Base-by-base conservation (phyloP, 2,329 filamentous ascomycete genomes). In the Colletotrichum sp. region DNA sequence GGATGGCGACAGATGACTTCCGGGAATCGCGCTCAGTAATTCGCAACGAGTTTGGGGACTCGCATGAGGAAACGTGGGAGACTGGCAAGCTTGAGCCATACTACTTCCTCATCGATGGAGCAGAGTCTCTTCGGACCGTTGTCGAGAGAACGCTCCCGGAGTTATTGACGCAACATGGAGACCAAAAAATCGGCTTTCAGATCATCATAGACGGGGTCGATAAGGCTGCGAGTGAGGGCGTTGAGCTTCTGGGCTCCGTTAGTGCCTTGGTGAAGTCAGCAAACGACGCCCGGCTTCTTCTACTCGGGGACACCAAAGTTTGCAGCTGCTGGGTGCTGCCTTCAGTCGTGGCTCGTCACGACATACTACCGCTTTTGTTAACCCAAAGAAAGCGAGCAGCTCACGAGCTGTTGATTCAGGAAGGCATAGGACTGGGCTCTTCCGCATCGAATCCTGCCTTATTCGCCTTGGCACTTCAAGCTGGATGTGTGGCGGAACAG, bases 381-480 rank as follows among this genome's bases (percentile, higher is more conserved):
- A 3, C 12, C 15, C 71, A 71, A 1, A 34, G 48, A 22, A 24
- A n/a, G 3, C 30, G 39, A 12, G 15, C 32, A 9, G 71, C 48
- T 10, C 1, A 12, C 4, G 15, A 22, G 8, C 48, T 64, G 3
- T 13, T 74, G 5, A 18, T 44, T 5, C 8, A 9, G 2, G 4
- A 6, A 2, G 6, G 12, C 4, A 18, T 59, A 22, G 71, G 18
- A 1, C 24, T n/a, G 15, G 71, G 67, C 5, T 1, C 1, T 12
- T 59, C 72, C 0, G 59, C 72, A 2, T 18, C 48, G 32, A 74
- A 48, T 8, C 44, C 72, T 9, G 67, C 59, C 10, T 28, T 74
- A 6, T 74, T 71, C 16, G 72, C 72, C 5, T 32, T 71, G 22
- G 44, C 72, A 4, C n/a, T 74, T 3, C 72, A 65, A 34, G 32